Base-by-base conservation (phyloP, 2,329 filamentous ascomycete species). In the Didymella exigua region DNA sequence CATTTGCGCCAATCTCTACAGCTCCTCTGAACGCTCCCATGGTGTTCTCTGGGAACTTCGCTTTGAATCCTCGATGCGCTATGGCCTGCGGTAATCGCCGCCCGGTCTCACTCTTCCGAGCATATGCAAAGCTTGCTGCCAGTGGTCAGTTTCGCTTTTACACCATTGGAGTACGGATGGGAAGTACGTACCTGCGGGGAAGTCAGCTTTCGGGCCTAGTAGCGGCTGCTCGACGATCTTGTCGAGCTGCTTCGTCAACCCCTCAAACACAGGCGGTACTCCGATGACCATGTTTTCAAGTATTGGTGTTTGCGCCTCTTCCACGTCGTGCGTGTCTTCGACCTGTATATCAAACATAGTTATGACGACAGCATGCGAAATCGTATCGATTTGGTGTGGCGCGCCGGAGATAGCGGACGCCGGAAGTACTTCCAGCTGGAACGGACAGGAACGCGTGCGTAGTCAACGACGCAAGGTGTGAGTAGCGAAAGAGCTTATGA, bases 31-130 rank as follows among this genome's bases (percentile, higher is more conserved):
- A 96, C 7, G 90, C 89, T 14, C 81, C 83, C 82, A 97, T 86
- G 1, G 90, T 89, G 76, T 98, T 98, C 75, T 98, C 93, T 0
- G 93, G 91, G 63, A 83, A 90, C 46, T 82, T 81, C 0, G 87
- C 86, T 71, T 90, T 93, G 81, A 88, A 91, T 38, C 90, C 90
- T 53, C 90, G 82, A 77, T 93, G 90, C 1, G 88, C 89, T 60
- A 95, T 91, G 50, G 86, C 83, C 71, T 91, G 88, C 1, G 90
- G 90, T 44, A 86, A 73, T 45, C 64, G 67, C 24, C 65, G 71
- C 24, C 75, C 72, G 42, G 68, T 67, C 6, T 66, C 69, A 69
- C 72, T 65, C 62, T 70, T 73, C 13, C 58, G 64, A 23, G 70
- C 74, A 56, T 68, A 69, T 10, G 72, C 61, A 60, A 76, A 76